phyloP scores from a whole-genome alignment of 192 early-diverging fungal genomes.

The Umbelopsis sp. region DNA sequence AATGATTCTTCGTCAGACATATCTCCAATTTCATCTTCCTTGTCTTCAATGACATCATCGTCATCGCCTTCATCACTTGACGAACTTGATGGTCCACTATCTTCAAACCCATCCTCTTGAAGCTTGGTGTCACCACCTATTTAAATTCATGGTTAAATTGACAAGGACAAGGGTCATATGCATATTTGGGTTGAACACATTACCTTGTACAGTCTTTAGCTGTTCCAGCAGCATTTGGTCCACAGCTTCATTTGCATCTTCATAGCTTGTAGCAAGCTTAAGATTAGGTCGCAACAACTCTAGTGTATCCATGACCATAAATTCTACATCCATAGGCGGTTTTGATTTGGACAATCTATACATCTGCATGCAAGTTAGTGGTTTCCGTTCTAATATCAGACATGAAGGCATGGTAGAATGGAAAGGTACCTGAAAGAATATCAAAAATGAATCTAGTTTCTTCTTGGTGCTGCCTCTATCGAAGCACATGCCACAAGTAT shows the following conservation, averaged over 20 bases:
- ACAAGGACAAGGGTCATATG: background rate
- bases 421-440: constrained; percentile 74
- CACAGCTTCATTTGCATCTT: constrained; percentile 77
- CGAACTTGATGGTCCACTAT: constrained; percentile 33
- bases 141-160: background rate
- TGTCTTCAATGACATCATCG: constrained; percentile 23
- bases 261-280: constrained; percentile 64
- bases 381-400: too few species aligned
- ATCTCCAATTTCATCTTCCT: constrained; percentile 39
- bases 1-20: constrained; percentile 45
- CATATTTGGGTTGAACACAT: background rate
- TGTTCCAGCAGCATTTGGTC: constrained; percentile 58
- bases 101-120: constrained; percentile 47
- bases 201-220: constrained; percentile 49
- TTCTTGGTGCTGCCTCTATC: constrained; percentile 64
- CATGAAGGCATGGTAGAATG: background rate
- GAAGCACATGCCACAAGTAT: constrained; percentile 86
- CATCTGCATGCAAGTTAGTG: constrained; percentile 50
- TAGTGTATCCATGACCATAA: constrained; percentile 79
- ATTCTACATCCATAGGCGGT: constrained; percentile 87
- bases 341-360: constrained; percentile 84
- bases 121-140: constrained; percentile 32
- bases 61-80: constrained; percentile 43
- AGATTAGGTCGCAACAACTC: constrained; percentile 70
- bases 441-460: constrained; percentile 73